Evolutionary conservation across 139 green algal species (phyloP), one percentile per base, ranked within the genome.

Genomic region (Pleodorina starrii): DNA sequence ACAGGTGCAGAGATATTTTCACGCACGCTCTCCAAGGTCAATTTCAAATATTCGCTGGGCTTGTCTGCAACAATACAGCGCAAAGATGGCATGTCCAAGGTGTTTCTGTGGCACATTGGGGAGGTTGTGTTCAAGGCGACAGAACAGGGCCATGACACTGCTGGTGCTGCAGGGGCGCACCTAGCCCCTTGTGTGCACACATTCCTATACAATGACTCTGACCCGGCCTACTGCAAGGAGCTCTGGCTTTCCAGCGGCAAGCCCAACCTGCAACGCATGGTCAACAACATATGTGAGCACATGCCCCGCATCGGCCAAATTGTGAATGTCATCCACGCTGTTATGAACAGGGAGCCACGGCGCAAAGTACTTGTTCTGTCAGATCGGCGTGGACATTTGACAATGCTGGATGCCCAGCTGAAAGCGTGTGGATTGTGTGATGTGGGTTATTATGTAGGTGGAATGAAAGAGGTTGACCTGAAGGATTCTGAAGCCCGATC

Each of bases 51-150:
- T 63, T 57, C 87, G 44, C 66, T 91, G 11, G 87, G 87, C 66
- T 48, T 91, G 42, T 87, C 76, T 9, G 87, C 87, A 1, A 91
- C 87, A 25, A 46, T 91, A 21, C 5, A 46, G 5, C 87, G 87
- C 27, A 87, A 87, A 66, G 87, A 91, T 81, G 87, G 87, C 44
- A 80, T 91, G 87, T 76, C 77, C 38, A 80, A 91, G 25, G 87
- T 51, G 7, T 91, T 91, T 48, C 16, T 84, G 29, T 25, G 6
- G 35, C 88, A 88, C 77, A 50, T 91, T 9, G 87, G 87, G 1
- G 77, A 83, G 57, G 77, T 91, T n/a, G 46, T 91, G 66, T 87
- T 66, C 78, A 69, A 51, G 12, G 78, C 42, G 3, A 63, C 68
- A 42, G 43, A 25, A 2, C 59, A n/a, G n/a, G n/a, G n/a, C n/a